Percentiles rank a stretch among this genome's conserved stretches.
These are phyloP conservation scores for Polyplosphaeria fusca DNA, from an alignment of 495 filamentous ascomycete genomes.

Conservation along the genomic window DNA sequence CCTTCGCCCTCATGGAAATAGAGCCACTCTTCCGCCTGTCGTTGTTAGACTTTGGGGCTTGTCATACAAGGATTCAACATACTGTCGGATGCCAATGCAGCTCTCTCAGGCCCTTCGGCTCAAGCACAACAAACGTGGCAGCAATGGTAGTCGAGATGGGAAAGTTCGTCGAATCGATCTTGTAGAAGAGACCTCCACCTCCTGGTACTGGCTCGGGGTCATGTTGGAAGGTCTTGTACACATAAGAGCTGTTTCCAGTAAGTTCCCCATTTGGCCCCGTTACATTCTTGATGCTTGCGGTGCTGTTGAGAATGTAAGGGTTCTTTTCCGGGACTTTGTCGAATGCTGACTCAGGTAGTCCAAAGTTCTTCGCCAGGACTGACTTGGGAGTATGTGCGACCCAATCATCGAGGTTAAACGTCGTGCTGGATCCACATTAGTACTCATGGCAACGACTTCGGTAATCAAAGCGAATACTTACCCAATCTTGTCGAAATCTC, in stretches of 20 bases:
- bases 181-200: slow-evolving; percentile 55
- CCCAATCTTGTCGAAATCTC: slow-evolving; percentile 49
- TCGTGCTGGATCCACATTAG: slow-evolving; percentile 43
- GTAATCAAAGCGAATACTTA: slow-evolving; percentile 32
- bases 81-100: slow-evolving; percentile 70
- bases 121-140: slow-evolving; percentile 56
- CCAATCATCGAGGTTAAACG: slow-evolving; percentile 65
- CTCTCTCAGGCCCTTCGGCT: slow-evolving; percentile 60
- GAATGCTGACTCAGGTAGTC: slow-evolving; percentile 55
- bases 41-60: background rate
- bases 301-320: slow-evolving; percentile 58
- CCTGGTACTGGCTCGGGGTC: slow-evolving; percentile 54
- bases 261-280: slow-evolving; percentile 50
- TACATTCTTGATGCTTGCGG: slow-evolving; percentile 47
- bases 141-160: slow-evolving; percentile 59
- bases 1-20: slow-evolving; percentile 61
- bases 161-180: slow-evolving; percentile 62
- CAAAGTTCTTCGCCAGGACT: slow-evolving; percentile 65
- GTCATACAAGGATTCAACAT: slow-evolving; percentile 21
- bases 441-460: too few species aligned
- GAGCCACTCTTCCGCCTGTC: slow-evolving; percentile 61
- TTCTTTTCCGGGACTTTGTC: slow-evolving; percentile 53
- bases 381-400: slow-evolving; percentile 58
- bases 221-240: slow-evolving; percentile 54
- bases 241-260: slow-evolving; percentile 55